A percentile compares a stretch with the other conserved stretches of the same genome.
Conservation (phyloP, 768 basidiomycete species). For the Antrodiella citrinella region DNA sequence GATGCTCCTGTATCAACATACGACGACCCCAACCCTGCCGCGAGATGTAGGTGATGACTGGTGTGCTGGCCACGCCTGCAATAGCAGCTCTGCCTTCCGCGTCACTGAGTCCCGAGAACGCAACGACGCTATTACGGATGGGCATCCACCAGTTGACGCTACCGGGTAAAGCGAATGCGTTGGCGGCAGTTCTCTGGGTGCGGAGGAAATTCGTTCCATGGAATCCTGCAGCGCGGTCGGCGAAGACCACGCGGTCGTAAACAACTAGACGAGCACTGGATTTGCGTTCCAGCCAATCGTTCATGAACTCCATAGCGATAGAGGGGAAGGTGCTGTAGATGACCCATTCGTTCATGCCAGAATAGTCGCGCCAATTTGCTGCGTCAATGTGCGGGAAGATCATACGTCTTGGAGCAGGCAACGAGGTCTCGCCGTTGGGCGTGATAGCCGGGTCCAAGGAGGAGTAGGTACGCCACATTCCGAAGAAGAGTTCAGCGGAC, state of each 20-base stretch:
- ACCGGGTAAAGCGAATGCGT: conserved; percentile 68
- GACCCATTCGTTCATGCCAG: conserved; percentile 86
- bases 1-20: conserved; percentile 68
- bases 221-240: conserved; percentile 83
- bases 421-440: conserved; percentile 53
- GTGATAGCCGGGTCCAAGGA: conserved; percentile 69
- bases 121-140: conserved; percentile 62
- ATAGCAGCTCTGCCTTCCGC: conserved; percentile 31
- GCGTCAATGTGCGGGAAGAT: conserved; percentile 70
- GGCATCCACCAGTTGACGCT: conserved; percentile 82
- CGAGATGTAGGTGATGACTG: conserved; percentile 90
- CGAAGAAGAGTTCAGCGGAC: conserved; percentile 87
- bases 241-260: conserved; percentile 81
- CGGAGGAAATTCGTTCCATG: conserved; percentile 53
- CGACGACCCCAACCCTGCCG: conserved; percentile 84
- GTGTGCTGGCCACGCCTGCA: conserved; percentile 31
- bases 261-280: conserved; percentile 63
- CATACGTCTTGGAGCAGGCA: conserved; percentile 68
- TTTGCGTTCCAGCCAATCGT: conserved; percentile 79
- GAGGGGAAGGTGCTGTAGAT: conserved; percentile 77
- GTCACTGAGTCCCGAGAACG: conserved; percentile 49
- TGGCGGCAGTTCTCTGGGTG: conserved; percentile 70
- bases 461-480: conserved; percentile 87
- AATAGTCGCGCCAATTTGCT: conserved; percentile 85
- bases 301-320: conserved; percentile 66